These are phyloP conservation scores for Rhynchosporium agropyri DNA, from an alignment of 2,329 filamentous ascomycete genomes.

Conservation along the genomic window DNA sequence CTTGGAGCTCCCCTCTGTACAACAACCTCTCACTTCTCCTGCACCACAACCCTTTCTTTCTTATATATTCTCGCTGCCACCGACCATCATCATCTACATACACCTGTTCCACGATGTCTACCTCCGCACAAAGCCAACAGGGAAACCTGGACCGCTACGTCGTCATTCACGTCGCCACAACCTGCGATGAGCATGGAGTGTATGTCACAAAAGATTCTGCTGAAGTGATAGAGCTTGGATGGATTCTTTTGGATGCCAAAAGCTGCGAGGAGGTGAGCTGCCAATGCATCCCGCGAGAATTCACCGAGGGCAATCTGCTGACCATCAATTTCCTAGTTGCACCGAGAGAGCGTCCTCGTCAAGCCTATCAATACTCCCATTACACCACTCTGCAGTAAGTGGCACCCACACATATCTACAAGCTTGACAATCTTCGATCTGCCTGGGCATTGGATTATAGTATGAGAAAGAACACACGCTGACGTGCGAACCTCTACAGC, in stretches of 20 bases:
- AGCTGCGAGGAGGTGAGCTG: slow-evolving; percentile 83
- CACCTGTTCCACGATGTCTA: slow-evolving; percentile 55
- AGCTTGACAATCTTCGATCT: slow-evolving; percentile 29
- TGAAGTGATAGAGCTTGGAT: slow-evolving; percentile 98
- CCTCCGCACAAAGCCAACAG: slow-evolving; percentile 55
- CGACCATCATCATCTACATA: slow-evolving; percentile 41
- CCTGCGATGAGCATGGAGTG: slow-evolving; percentile 97
- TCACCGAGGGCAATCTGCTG: slow-evolving; percentile 29
- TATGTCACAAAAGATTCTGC: slow-evolving; percentile 99
- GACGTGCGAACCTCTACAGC: slow-evolving; percentile 55
- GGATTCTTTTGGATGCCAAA: slow-evolving; percentile 93
- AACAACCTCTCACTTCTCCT: slow-evolving; percentile 52
- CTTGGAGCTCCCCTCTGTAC: slow-evolving; percentile 16
- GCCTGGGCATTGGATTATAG: background rate
- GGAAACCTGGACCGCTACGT: slow-evolving; percentile 92
- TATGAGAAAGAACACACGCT: slow-evolving; percentile 27
- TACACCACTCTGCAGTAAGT: slow-evolving; percentile 97
- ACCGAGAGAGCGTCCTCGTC: slow-evolving; percentile 93
- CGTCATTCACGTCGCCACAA: slow-evolving; percentile 97
- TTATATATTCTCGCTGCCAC: slow-evolving; percentile 60
- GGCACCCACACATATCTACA: slow-evolving; percentile 27
- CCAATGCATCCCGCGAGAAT: slow-evolving; percentile 12
- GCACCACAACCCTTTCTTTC: slow-evolving; percentile 62
- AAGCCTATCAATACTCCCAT: slow-evolving; percentile 99
- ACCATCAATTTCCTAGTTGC: slow-evolving; percentile 61